phyloP scores from a whole-genome alignment of 352 stramenopile species.

The Phytophthora podocarpi region DNA sequence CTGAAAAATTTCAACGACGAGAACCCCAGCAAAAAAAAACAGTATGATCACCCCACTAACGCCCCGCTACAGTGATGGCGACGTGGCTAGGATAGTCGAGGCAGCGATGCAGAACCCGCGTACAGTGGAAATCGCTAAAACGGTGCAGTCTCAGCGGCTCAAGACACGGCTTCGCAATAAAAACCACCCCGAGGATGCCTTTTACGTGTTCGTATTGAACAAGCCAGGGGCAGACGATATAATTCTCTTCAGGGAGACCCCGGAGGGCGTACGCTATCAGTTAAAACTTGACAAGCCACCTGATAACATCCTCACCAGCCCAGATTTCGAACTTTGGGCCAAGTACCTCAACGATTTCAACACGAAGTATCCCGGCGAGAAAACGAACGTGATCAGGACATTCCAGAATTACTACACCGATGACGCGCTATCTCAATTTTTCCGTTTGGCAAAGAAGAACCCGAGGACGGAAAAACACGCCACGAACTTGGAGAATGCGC shows the following conservation, averaged over 20 bases:
- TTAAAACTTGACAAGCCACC: neutral
- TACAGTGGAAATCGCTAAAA: no score
- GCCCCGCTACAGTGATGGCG: no score
- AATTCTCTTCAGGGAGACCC: no score
- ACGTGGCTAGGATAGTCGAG: no score
- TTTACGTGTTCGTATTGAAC: no score
- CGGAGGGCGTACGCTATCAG: neutral
- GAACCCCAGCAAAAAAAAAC: neutral
- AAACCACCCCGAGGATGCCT: no score
- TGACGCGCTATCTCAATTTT: neutral
- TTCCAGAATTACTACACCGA: neutral
- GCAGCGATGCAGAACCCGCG: no score
- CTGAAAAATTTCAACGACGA: neutral
- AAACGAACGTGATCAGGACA: neutral
- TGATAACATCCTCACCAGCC: neutral
- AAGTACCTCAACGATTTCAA: neutral
- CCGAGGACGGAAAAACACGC: neutral
- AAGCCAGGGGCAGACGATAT: no score
- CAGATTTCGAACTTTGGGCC: neutral
- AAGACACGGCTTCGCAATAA: no score
- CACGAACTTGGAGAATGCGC: constrained; percentile 42
- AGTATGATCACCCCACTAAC: no score
- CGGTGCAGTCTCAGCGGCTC: no score
- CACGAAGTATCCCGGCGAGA: neutral
- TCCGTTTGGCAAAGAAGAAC: neutral